Conservation (phyloP, 805 yeast genomes). For the Wickerhamiella cacticola region DNA sequence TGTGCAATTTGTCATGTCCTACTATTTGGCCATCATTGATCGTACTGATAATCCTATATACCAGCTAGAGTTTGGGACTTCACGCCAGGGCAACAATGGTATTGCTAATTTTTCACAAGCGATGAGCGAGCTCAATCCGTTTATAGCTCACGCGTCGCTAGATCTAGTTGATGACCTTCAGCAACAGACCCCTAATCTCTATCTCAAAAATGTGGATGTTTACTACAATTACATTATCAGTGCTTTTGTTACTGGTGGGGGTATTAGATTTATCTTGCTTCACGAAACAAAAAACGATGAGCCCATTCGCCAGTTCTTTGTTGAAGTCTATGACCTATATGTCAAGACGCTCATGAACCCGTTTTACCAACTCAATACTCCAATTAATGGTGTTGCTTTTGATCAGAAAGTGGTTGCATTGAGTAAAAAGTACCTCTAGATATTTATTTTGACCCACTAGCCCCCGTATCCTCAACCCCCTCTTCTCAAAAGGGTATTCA, state of each 20-base stretch:
- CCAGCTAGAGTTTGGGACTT: constrained; percentile 74
- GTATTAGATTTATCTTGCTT: constrained; percentile 63
- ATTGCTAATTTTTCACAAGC: constrained; percentile 49
- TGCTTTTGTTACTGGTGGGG: constrained; percentile 80
- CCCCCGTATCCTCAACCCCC: no score
- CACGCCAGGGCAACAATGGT: constrained; percentile 56
- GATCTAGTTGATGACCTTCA: constrained; percentile 88
- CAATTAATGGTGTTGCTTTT: constrained; percentile 60
- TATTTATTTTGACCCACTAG: background rate
- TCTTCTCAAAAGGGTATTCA: no score
- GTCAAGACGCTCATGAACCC: constrained; percentile 79
- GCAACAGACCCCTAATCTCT: constrained; percentile 56
- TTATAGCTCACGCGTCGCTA: constrained; percentile 74
- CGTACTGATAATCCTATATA: constrained; percentile 76
- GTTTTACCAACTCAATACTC: constrained; percentile 64
- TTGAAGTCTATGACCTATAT: constrained; percentile 76
- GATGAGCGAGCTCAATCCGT: constrained; percentile 71
- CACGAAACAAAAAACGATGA: constrained; percentile 59
- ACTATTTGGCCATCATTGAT: constrained; percentile 80
- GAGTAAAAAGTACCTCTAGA: constrained; percentile 57
- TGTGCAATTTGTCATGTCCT: constrained; percentile 43
- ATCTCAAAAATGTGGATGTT: constrained; percentile 68
- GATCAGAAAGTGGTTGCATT: constrained; percentile 59
- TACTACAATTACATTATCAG: constrained; percentile 76
- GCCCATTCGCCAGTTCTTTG: constrained; percentile 67